Conservation (phyloP, 2,329 filamentous ascomycete genomes). For the Alternaria gaisen region DNA sequence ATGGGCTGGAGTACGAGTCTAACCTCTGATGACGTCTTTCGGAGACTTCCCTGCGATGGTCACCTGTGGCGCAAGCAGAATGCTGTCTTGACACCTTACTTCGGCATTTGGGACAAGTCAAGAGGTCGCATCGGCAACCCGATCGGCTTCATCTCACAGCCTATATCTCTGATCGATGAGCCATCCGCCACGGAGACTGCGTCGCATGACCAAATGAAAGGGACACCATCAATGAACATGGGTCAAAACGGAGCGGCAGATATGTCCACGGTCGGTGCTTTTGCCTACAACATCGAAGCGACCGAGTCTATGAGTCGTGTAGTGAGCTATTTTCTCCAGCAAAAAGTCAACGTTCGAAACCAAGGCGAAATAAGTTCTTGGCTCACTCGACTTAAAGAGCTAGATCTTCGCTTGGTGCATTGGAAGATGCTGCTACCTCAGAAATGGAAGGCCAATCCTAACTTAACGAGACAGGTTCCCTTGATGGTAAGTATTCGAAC, state of each 20-base stretch:
- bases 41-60: constrained; percentile 30
- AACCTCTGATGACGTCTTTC: constrained; percentile 29
- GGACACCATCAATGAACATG: neutral
- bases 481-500: constrained; percentile 13
- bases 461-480: constrained; percentile 24
- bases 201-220: neutral
- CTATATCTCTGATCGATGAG: constrained; percentile 4
- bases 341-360: constrained; percentile 25
- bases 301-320: constrained; percentile 33
- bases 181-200: neutral
- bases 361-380: constrained; percentile 26
- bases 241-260: constrained; percentile 11
- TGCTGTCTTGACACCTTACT: constrained; percentile 26
- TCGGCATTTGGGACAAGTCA: constrained; percentile 36
- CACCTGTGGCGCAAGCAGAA: constrained; percentile 30
- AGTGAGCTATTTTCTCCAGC: constrained; percentile 31
- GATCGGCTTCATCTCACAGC: constrained; percentile 22
- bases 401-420: constrained; percentile 31
- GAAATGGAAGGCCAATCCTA: constrained; percentile 34
- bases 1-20: constrained; percentile 32
- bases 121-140: constrained; percentile 27
- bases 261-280: constrained; percentile 31
- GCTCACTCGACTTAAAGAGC: constrained; percentile 34
- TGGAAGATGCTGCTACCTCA: constrained; percentile 34
- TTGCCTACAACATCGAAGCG: constrained; percentile 32